A percentile compares a stretch with the other conserved stretches of the same genome.
These are phyloP conservation scores for Fraxinus platypoda DNA, from an alignment of 305 asterid genomes.

Conservation along the genomic window DNA sequence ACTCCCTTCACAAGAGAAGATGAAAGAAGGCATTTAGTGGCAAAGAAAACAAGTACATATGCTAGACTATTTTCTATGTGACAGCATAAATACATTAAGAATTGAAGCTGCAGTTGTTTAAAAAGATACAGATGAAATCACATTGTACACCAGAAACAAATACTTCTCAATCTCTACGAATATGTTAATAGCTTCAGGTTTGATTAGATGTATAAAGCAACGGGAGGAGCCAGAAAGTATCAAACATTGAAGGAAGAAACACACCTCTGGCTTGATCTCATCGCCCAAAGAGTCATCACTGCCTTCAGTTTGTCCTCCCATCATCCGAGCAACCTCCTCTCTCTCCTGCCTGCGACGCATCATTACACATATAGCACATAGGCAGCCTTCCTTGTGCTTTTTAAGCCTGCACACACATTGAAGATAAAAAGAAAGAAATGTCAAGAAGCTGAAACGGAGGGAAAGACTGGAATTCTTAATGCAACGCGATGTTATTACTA, in stretches of 20 bases:
- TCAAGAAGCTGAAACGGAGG: neutral
- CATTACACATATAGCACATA: constrained; percentile 95
- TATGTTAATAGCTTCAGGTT: neutral
- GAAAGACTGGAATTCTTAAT: neutral
- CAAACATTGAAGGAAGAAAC: constrained; percentile 13
- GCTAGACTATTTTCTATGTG: neutral
- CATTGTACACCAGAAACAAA: neutral
- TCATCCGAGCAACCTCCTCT: constrained; percentile 67
- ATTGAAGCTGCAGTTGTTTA: neutral
- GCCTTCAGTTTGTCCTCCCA: constrained; percentile 56
- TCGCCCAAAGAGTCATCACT: constrained; percentile 77
- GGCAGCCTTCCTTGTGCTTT: constrained; percentile 94
- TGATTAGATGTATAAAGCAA: neutral
- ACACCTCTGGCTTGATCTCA: constrained; percentile 65
- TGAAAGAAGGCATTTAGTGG: constrained; percentile 4
- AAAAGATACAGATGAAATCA: neutral
- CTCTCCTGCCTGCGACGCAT: constrained; percentile 95
- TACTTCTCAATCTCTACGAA: neutral
- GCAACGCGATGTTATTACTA: neutral
- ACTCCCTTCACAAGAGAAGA: constrained; percentile 43
- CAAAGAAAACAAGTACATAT: neutral
- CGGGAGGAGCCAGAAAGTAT: constrained; percentile 1
- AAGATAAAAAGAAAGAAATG: neutral
- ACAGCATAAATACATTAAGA: neutral
- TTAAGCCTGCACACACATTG: constrained; percentile 53